These are phyloP conservation scores for Coniochaeta sp. DNA, from an alignment of 2,329 filamentous ascomycete species.

Conservation along the genomic window DNA sequence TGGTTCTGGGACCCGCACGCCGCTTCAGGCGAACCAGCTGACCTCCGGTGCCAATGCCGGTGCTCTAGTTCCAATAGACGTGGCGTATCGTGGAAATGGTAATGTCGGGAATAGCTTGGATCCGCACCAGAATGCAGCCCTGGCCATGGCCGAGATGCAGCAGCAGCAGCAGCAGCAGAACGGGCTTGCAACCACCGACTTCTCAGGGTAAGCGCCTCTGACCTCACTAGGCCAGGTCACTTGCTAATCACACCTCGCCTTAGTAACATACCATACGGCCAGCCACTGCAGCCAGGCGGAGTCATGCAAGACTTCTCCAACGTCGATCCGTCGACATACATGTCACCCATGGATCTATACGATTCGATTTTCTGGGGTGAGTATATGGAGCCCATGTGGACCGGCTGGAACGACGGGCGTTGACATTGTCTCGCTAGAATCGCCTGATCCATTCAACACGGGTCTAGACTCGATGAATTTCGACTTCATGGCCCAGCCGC, in stretches of 20 bases:
- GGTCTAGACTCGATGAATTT: slow-evolving; percentile 51
- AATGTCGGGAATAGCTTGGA: slow-evolving; percentile 24
- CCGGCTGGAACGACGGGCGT: not conserved
- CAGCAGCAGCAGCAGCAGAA: slow-evolving; percentile 48
- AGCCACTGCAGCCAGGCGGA: not conserved
- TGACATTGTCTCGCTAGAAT: slow-evolving; percentile 33
- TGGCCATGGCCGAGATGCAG: slow-evolving; percentile 60
- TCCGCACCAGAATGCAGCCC: slow-evolving; percentile 52
- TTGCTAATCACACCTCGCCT: not conserved
- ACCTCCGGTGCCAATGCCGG: slow-evolving; percentile 9
- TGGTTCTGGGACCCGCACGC: slow-evolving; percentile 37
- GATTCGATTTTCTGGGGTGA: slow-evolving; percentile 62
- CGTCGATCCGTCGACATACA: slow-evolving; percentile 48
- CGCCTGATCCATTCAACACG: slow-evolving; percentile 50
- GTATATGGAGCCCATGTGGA: slow-evolving; percentile 12
- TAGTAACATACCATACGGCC: not conserved
- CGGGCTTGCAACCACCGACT: slow-evolving; percentile 38
- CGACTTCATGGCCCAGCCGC: slow-evolving; percentile 52
- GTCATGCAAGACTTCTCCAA: slow-evolving; percentile 37
- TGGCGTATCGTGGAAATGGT: slow-evolving; percentile 14
- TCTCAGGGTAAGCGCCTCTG: slow-evolving; percentile 25
- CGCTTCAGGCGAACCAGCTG: slow-evolving; percentile 22
- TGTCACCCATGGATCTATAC: slow-evolving; percentile 61
- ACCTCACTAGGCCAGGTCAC: not conserved
- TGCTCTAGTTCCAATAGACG: not conserved